These are phyloP conservation scores for Phtheirospermum japonicum DNA, from an alignment of 257 asterid species.

Conservation along the genomic window DNA sequence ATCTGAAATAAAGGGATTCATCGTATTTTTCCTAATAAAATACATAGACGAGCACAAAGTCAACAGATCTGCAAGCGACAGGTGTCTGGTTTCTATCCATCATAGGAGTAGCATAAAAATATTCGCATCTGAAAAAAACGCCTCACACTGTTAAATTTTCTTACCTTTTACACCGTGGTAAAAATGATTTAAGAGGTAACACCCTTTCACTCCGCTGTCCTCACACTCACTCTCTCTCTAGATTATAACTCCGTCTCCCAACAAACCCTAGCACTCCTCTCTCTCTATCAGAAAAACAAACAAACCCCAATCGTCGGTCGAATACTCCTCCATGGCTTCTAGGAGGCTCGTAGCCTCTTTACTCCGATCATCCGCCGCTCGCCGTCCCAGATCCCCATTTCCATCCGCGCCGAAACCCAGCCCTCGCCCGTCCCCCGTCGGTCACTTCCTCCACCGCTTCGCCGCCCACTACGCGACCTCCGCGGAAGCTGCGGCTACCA, in stretches of 20 bases:
- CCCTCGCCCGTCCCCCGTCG: constrained; percentile 47
- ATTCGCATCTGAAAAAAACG: constrained; percentile 6
- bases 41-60: too few relatives aligned
- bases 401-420: constrained; percentile 36
- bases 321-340: constrained; percentile 53
- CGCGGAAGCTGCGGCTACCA: constrained; percentile 43
- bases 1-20: too few relatives aligned
- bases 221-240: constrained; percentile 4
- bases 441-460: constrained; percentile 61
- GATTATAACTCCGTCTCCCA: constrained; percentile 20
- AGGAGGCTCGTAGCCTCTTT: constrained; percentile 84
- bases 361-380: constrained; percentile 61
- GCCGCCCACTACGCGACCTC: constrained; percentile 64
- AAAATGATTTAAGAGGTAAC: constrained; percentile 6
- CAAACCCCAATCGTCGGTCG: constrained; percentile 22
- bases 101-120: neutral
- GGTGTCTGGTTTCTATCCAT: neutral
- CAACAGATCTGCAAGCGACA: neutral
- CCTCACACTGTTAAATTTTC: neutral
- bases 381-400: constrained; percentile 38
- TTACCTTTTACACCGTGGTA: constrained; percentile 1
- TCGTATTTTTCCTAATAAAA: too few relatives aligned
- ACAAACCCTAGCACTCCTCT: constrained; percentile 23
- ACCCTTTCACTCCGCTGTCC: neutral
- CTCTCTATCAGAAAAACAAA: constrained; percentile 25